A percentile compares a stretch with the other conserved stretches of the same genome.
These are phyloP conservation scores for Aspergillus bertholletiae DNA, from an alignment of 495 filamentous ascomycete genomes.

Conservation along the genomic window DNA sequence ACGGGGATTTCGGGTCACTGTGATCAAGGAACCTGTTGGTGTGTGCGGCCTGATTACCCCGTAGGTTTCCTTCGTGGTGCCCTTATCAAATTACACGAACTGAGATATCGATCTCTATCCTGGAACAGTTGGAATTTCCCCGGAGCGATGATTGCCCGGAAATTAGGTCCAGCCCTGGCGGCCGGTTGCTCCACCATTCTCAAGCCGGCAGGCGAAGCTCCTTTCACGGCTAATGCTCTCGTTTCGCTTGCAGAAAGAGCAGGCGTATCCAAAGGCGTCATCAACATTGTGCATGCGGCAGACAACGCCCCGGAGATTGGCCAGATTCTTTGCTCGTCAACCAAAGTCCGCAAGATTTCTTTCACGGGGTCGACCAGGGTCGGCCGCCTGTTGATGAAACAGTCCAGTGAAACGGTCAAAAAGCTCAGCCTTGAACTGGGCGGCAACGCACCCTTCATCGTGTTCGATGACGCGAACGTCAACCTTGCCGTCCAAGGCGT, in stretches of 20 bases:
- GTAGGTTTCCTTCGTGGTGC: no score
- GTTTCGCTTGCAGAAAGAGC: constrained; percentile 47
- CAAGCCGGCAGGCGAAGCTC: constrained; percentile 49
- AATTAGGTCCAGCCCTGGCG: constrained; percentile 57
- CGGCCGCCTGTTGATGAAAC: constrained; percentile 27
- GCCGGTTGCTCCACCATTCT: constrained; percentile 48
- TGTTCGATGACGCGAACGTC: no score
- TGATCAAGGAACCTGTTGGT: no score
- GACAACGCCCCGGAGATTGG: background rate
- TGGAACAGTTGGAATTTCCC: constrained; percentile 98
- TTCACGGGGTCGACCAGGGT: constrained; percentile 32
- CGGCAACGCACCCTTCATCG: constrained; percentile 83
- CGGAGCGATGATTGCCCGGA: constrained; percentile 79
- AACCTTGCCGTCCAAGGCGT: constrained; percentile 80
- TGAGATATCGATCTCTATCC: no score
- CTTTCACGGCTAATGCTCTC: constrained; percentile 41
- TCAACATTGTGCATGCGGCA: constrained; percentile 24
- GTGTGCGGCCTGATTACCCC: no score
- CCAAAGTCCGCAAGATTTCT: constrained; percentile 47
- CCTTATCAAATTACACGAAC: no score
- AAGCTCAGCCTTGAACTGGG: constrained; percentile 87
- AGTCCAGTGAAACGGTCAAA: constrained; percentile 59
- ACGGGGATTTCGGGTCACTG: no score
- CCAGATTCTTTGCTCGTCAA: constrained; percentile 3
- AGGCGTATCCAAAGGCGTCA: constrained; percentile 8